Evolutionary conservation across 768 basidiomycete genomes (phyloP).

Genomic region (Candolleomyces efflorescens): DNA sequence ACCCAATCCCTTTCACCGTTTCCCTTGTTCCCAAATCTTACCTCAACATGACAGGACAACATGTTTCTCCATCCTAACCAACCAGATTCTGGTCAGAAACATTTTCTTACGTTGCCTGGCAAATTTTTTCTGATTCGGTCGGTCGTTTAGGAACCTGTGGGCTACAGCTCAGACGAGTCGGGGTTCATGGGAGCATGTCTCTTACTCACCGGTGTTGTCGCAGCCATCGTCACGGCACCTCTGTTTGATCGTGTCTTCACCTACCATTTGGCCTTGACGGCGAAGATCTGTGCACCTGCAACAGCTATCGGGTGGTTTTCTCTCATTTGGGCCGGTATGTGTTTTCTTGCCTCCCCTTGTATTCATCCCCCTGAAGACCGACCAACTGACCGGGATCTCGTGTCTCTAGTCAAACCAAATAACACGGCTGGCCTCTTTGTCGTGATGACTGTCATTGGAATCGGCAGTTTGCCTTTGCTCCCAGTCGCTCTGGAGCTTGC

Average conservation of each 20-base stretch:
- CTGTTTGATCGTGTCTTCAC: conserved; percentile 83
- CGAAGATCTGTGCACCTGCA: conserved; percentile 58
- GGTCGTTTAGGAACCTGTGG: conserved; percentile 54
- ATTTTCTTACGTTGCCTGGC: not conserved
- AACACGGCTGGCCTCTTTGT: conserved; percentile 58
- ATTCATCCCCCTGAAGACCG: not conserved
- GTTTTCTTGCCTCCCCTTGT: not conserved
- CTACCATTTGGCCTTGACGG: conserved; percentile 56
- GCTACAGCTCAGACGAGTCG: conserved; percentile 62
- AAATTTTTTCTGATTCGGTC: not conserved
- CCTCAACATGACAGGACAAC: not conserved
- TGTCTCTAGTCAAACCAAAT: conserved; percentile 50
- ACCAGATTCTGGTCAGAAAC: conserved; percentile 59
- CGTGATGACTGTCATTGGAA: conserved; percentile 67
- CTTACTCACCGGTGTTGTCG: conserved; percentile 66
- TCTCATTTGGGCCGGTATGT: conserved; percentile 76
- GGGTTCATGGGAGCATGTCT: conserved; percentile 69
- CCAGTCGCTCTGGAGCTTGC: conserved; percentile 76
- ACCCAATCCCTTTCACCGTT: not conserved
- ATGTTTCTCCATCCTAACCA: conserved; percentile 65
- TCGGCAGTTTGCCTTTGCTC: conserved; percentile 61
- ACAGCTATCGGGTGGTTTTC: conserved; percentile 64
- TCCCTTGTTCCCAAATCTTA: no score
- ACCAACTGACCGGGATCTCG: not conserved
- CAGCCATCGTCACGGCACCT: conserved; percentile 65